phyloP scores from a whole-genome alignment of 352 stramenopile species.

The Plasmopara halstedii region DNA sequence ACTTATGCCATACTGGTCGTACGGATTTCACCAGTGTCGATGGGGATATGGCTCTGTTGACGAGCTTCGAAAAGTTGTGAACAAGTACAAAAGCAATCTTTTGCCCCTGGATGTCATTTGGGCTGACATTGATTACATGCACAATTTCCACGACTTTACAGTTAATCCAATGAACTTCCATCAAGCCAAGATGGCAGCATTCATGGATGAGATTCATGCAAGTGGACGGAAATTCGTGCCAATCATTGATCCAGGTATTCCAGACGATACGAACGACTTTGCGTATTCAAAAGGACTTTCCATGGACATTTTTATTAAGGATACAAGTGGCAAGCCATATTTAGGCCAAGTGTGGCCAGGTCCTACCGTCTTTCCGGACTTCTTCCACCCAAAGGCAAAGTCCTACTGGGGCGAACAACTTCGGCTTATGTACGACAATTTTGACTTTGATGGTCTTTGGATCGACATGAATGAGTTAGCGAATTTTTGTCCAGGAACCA shows the following conservation, averaged over 20 bases:
- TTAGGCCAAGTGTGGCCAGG: constrained; percentile 78
- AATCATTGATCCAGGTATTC: constrained; percentile 82
- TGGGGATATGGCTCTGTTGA: constrained; percentile 31
- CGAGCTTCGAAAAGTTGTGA: constrained; percentile 30
- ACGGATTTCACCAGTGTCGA: constrained; percentile 64
- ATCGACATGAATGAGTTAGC: constrained; percentile 87
- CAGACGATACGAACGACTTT: constrained; percentile 36
- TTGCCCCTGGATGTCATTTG: constrained; percentile 52
- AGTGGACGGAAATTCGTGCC: constrained; percentile 57
- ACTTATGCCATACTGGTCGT: constrained; percentile 61
- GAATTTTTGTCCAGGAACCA: constrained; percentile 57
- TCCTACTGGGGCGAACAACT: constrained; percentile 67
- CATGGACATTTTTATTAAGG: constrained; percentile 75
- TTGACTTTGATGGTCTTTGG: constrained; percentile 70
- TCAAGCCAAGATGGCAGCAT: constrained; percentile 17
- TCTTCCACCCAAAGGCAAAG: constrained; percentile 60
- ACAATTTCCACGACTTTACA: constrained; percentile 56
- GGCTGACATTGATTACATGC: constrained; percentile 65
- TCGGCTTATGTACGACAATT: constrained; percentile 35
- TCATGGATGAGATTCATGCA: constrained; percentile 48
- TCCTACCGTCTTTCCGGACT: constrained; percentile 74
- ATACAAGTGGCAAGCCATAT: constrained; percentile 49
- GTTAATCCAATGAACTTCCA: constrained; percentile 44
- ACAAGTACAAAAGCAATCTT: constrained; percentile 28
- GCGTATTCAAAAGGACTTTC: constrained; percentile 47